These are phyloP conservation scores for Ophiocordyceps camponoti-floridani DNA, from an alignment of 2,329 filamentous ascomycete genomes.

Conservation along the genomic window DNA sequence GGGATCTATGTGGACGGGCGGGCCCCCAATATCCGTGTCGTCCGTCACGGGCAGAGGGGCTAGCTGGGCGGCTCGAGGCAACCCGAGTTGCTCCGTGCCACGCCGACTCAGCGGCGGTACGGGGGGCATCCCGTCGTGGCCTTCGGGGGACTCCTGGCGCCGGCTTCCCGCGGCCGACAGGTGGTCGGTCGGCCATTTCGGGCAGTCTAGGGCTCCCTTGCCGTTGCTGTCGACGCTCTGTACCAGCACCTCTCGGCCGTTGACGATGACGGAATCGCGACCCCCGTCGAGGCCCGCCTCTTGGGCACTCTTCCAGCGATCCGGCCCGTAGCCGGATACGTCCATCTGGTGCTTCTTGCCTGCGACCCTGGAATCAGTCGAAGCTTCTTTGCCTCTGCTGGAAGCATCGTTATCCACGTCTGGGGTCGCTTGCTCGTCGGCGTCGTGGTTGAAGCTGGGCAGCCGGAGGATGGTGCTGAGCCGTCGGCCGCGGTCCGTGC, in stretches of 20 bases:
- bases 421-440: conserved; percentile 20
- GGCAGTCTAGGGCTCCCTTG: conserved; percentile 33
- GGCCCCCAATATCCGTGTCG: conserved; percentile 70
- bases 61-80: conserved; percentile 51
- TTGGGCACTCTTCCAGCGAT: conserved; percentile 54
- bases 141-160: conserved; percentile 13
- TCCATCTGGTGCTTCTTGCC: conserved; percentile 53
- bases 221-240: conserved; percentile 46
- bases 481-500: not conserved
- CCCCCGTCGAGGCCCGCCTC: conserved; percentile 41
- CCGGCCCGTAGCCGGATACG: conserved; percentile 58
- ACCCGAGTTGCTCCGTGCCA: conserved; percentile 47
- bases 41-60: conserved; percentile 52
- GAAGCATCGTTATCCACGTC: not conserved
- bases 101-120: conserved; percentile 36
- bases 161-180: conserved; percentile 11
- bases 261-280: conserved; percentile 53
- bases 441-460: conserved; percentile 57
- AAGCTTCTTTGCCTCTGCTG: not conserved
- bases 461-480: conserved; percentile 16
- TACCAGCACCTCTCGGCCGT: conserved; percentile 54
- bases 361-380: not conserved
- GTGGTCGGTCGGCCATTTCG: conserved; percentile 15
- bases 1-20: conserved; percentile 36
- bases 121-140: conserved; percentile 27